A percentile compares a stretch with the other conserved stretches of the same genome.
Evolutionary conservation across 1,284 basidiomycete genomes (phyloP).

Genomic region (Fomitiporia mediterranea): DNA sequence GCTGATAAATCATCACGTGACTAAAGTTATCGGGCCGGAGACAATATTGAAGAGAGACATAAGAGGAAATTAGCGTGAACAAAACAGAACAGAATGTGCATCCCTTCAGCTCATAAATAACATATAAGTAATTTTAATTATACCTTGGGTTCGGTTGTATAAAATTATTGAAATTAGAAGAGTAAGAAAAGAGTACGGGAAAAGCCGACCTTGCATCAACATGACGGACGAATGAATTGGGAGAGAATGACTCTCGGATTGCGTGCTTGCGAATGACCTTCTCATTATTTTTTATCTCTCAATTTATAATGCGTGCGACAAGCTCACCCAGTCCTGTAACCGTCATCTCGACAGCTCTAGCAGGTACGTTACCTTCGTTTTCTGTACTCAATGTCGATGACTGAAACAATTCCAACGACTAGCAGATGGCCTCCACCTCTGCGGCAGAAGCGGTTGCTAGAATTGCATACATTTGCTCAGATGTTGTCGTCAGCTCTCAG

Average conservation of each 20-base stretch:
- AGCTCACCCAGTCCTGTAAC: neutral
- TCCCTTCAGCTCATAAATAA: no score
- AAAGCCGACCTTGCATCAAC: neutral
- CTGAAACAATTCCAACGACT: neutral
- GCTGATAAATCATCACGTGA: no score
- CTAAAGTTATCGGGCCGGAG: no score
- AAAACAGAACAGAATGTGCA: no score
- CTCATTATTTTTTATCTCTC: neutral
- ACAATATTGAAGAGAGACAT: no score
- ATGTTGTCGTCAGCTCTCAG: slow-evolving; percentile 56
- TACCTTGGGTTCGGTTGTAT: no score
- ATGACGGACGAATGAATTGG: no score
- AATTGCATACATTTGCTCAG: slow-evolving; percentile 65
- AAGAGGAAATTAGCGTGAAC: no score
- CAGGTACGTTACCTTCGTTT: no score
- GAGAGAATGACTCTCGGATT: neutral
- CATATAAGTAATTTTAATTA: no score
- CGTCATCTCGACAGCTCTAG: neutral
- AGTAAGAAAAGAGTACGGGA: no score
- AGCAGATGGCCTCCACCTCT: slow-evolving; percentile 20
- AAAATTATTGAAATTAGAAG: no score
- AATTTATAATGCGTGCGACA: neutral
- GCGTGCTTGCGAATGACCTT: slow-evolving; percentile 2
- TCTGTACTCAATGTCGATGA: neutral
- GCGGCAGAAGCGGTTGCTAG: slow-evolving; percentile 50